A percentile compares a stretch with the other conserved stretches of the same genome.
These are phyloP conservation scores for Clarireedia monteithiana DNA, from an alignment of 2,329 filamentous ascomycete genomes.

Conservation along the genomic window DNA sequence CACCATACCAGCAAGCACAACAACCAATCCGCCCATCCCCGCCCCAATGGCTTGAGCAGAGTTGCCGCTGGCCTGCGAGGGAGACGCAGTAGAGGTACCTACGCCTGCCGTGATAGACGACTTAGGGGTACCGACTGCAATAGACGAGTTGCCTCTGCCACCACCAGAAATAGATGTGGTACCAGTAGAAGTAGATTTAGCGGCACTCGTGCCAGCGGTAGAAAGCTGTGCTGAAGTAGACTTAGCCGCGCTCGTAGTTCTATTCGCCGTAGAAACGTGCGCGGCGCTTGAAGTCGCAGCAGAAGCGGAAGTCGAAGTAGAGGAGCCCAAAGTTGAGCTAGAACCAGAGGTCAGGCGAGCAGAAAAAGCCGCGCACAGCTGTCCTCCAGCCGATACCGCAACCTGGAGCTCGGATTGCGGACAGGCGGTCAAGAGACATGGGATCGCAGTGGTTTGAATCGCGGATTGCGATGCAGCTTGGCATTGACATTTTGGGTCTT, in stretches of 20 bases:
- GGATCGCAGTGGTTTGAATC: constrained; percentile 28
- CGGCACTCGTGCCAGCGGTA: background rate
- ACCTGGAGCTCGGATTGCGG: constrained; percentile 20
- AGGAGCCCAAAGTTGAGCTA: too few species aligned
- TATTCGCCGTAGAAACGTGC: too few species aligned
- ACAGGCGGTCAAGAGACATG: constrained; percentile 31
- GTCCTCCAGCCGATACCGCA: constrained; percentile 29
- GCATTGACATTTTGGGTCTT: constrained; percentile 35
- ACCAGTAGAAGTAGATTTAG: background rate
- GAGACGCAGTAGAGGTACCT: background rate
- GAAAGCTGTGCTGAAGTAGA: background rate
- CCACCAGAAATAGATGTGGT: background rate
- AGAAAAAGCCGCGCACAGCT: constrained; percentile 28
- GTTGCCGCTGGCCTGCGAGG: background rate
- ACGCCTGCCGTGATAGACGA: background rate
- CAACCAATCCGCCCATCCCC: background rate
- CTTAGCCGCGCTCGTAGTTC: too few species aligned
- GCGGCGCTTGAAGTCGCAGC: too few species aligned
- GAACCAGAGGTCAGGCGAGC: constrained; percentile 8
- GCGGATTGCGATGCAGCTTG: constrained; percentile 13
- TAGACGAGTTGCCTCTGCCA: background rate
- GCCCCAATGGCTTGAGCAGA: background rate
- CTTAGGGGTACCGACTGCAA: background rate
- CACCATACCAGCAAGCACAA: background rate
- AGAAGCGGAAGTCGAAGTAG: too few species aligned